Base-by-base conservation (phyloP, 78 protist species). In the Cavenderia fasciculata region DNA sequence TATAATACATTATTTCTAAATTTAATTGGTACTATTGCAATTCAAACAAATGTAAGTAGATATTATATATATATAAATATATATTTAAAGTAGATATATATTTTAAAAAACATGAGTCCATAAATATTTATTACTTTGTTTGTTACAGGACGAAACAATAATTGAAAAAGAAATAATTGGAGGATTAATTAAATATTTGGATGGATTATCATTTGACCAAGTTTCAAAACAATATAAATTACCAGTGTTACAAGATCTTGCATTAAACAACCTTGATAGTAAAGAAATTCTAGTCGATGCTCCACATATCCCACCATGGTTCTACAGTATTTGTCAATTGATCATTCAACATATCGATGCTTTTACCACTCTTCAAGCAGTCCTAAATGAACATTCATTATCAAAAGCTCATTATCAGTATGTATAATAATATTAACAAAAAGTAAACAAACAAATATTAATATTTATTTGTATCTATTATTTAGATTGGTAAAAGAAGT, bases 231-330 rank as follows among this genome's bases (percentile, higher is more conserved):
- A n/a, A 16, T 63, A 63, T 63, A 8, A 63, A 21, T 16, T 63
- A 5, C 33, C 43, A 2, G 47, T 38, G 12, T 49, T 12, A 49
- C 54, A 49, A 12, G 54, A 27, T 57, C n/a, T 23, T 23, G 33
- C 27, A 18, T 27, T 4, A 7, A 57, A 27, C 27, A 29, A 57
- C 5, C 27, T 10, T 25, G n/a, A 3, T 27, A 57, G 18, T 4
- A 25, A 3, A 34, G 27, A 63, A 16, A 34, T 63, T 3, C 19
- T 23, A 21, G 25, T 63, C 12, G 8, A 63, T 34, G 19, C 18
- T 19, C 19, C n/a, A 40, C 72, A 43, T 2, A 43, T 77, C 10
- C 87, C 87, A 36, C 18, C 47, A 34, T 77, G 87, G 87, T 77
- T 77, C 51, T 65, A 73, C 61, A 77, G 74, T 25, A 21, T 77